A percentile compares a stretch with the other conserved stretches of the same genome.
phyloP scores from a whole-genome alignment of 2,329 filamentous ascomycete genomes.

The Botrytis fabae region DNA sequence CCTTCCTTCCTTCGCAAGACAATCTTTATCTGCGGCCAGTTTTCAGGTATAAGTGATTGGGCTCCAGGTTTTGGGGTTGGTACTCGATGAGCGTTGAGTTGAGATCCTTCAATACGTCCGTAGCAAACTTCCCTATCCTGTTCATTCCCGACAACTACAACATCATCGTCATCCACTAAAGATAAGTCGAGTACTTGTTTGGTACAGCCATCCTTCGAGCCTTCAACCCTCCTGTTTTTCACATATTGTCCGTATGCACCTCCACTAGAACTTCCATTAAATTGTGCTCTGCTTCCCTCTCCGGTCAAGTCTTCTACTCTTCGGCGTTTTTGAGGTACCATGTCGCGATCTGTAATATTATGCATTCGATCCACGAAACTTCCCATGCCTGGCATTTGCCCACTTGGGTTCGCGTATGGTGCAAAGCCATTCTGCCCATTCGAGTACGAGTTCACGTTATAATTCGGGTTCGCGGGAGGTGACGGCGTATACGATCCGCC shows the following conservation, averaged over 20 bases:
- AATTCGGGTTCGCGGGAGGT: background rate
- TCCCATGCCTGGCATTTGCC: slow-evolving; percentile 47
- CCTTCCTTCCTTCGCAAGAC: slow-evolving; percentile 61
- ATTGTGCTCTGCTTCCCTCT: slow-evolving; percentile 46
- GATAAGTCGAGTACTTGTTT: slow-evolving; percentile 48
- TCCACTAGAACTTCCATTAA: slow-evolving; percentile 52
- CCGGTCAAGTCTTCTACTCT: slow-evolving; percentile 52
- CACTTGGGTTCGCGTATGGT: slow-evolving; percentile 30
- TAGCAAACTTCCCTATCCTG: slow-evolving; percentile 75
- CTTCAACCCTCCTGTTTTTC: slow-evolving; percentile 57
- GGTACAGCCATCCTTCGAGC: slow-evolving; percentile 40
- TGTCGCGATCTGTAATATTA: slow-evolving; percentile 67
- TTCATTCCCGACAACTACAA: slow-evolving; percentile 58
- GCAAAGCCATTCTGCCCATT: slow-evolving; percentile 28
- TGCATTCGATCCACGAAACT: slow-evolving; percentile 74
- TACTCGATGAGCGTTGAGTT: slow-evolving; percentile 65
- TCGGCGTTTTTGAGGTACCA: slow-evolving; percentile 64
- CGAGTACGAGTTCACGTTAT: background rate
- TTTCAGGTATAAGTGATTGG: slow-evolving; percentile 54
- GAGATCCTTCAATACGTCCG: slow-evolving; percentile 69
- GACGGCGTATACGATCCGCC: slow-evolving; percentile 25
- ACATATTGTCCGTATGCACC: slow-evolving; percentile 66
- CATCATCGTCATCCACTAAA: slow-evolving; percentile 56
- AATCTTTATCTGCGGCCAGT: slow-evolving; percentile 76
- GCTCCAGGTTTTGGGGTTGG: slow-evolving; percentile 67